Conservation (phyloP, 1,284 basidiomycete genomes). For the Melampsora larici-populina region DNA sequence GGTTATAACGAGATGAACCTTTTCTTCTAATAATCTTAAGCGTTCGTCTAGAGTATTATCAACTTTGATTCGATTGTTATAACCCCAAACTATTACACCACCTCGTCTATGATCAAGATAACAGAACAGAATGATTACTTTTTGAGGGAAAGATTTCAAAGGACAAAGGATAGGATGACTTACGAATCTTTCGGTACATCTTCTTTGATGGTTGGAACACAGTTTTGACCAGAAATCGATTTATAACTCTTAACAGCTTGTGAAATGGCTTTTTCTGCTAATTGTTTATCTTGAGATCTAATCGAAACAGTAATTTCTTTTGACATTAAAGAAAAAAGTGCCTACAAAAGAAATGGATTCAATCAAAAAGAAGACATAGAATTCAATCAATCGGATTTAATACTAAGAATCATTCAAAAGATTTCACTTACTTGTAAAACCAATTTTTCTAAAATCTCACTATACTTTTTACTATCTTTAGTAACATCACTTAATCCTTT, state of each 20-base stretch:
- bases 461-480: slow-evolving; percentile 6
- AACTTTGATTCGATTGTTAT: slow-evolving; percentile 72
- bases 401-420: background rate
- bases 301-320: slow-evolving; percentile 63
- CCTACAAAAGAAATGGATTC: slow-evolving; percentile 51
- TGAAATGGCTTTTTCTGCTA: slow-evolving; percentile 63
- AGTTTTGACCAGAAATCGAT: slow-evolving; percentile 70
- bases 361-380: background rate
- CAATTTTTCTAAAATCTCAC: slow-evolving; percentile 19
- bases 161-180: slow-evolving; percentile 45
- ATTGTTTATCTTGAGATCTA: slow-evolving; percentile 64
- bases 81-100: slow-evolving; percentile 72
- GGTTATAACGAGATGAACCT: slow-evolving; percentile 59
- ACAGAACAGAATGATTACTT: background rate
- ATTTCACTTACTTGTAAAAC: slow-evolving; percentile 17
- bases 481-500: slow-evolving; percentile 63
- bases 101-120: slow-evolving; percentile 63
- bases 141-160: background rate
- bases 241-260: slow-evolving; percentile 66
- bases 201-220: slow-evolving; percentile 65
- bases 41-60: slow-evolving; percentile 90
- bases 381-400: no score
- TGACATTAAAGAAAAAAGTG: slow-evolving; percentile 66
- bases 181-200: slow-evolving; percentile 70
- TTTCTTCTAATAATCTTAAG: slow-evolving; percentile 77